Evolutionary conservation across 1,139 yeast species (phyloP).

Genomic region (Hemisphaericaspora subhashii): DNA sequence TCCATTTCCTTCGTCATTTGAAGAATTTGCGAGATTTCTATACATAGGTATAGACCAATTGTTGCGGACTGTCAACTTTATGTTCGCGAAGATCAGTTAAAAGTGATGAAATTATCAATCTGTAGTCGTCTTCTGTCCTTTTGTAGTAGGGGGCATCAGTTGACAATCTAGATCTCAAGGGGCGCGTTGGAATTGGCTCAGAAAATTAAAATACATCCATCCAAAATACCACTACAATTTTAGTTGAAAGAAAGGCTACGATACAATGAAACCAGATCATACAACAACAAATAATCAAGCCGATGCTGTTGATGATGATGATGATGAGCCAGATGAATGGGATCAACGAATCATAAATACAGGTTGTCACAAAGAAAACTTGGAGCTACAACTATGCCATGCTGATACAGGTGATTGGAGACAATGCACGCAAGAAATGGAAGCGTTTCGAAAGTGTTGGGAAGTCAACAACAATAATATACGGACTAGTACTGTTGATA

Average conservation of each 20-base stretch:
- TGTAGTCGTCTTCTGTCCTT: not conserved
- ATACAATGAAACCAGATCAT: constrained; percentile 1
- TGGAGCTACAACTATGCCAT: constrained; percentile 68
- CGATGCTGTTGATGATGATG: constrained; percentile 22
- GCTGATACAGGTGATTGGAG: constrained; percentile 85
- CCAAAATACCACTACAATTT: not conserved
- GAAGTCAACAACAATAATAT: constrained; percentile 53
- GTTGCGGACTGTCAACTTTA: too few relatives aligned
- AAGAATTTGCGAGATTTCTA: too few relatives aligned
- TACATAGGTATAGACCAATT: too few relatives aligned
- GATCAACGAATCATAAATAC: constrained; percentile 70
- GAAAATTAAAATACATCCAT: not conserved
- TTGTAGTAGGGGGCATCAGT: not conserved
- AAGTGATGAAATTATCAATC: too few relatives aligned
- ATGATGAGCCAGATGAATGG: constrained; percentile 73
- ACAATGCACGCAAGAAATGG: constrained; percentile 65
- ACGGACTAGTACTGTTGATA: constrained; percentile 52
- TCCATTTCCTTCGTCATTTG: too few relatives aligned
- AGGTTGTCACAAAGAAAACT: constrained; percentile 72
- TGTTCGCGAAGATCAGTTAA: too few relatives aligned
- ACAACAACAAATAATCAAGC: not conserved
- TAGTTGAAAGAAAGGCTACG: too few relatives aligned
- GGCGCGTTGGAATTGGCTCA: too few relatives aligned
- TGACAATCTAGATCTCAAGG: too few relatives aligned
- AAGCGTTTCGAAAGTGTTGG: constrained; percentile 71